Percentiles rank a stretch among this genome's conserved stretches.
phyloP scores from a whole-genome alignment of 176 grass and related monocot species.

The sorghum (Sorghum bicolor) region Sorghum_bicolor_NCBIv3 NC_012874.2:64642001-64642500 shows the following conservation, averaged over 20 bases:
- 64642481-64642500: conserved; percentile 86
- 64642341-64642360: conserved; percentile 52
- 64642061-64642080: neutral
- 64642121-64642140: neutral
- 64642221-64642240: neutral
- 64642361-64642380: conserved; percentile 54
- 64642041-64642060: neutral
- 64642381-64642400: conserved; percentile 39
- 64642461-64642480: conserved; percentile 91
- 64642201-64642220: neutral
- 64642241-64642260: neutral
- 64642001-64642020: neutral
- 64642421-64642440: conserved; percentile 85
- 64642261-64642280: neutral
- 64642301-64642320: conserved; percentile 21
- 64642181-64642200: neutral
- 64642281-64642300: neutral
- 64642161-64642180: neutral
- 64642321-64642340: conserved; percentile 21
- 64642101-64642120: neutral
- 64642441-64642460: conserved; percentile 89
- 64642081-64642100: neutral
- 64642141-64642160: conserved; percentile 19
- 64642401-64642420: conserved; percentile 50
- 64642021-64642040: neutral